Evolutionary conservation across 768 basidiomycete species (phyloP).

Genomic region (Boletus speciosus): DNA sequence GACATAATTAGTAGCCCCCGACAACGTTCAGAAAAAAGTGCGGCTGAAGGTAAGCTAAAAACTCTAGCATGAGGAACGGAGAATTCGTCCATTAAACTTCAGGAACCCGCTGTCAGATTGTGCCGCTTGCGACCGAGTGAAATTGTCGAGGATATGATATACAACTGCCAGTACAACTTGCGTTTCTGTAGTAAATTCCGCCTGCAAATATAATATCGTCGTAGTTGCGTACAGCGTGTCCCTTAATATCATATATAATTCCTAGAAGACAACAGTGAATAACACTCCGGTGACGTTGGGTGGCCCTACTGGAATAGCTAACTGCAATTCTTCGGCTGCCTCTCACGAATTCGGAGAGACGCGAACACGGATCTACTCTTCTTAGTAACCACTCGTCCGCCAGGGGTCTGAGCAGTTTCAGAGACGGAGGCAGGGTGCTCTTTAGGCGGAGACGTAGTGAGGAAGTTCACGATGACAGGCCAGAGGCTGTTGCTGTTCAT

Average conservation of each 20-base stretch:
- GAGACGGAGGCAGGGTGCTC: conserved; percentile 26
- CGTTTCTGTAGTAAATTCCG: not conserved
- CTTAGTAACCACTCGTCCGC: not conserved
- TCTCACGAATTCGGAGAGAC: conserved; percentile 19
- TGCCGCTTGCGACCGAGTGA: not conserved
- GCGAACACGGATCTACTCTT: conserved; percentile 29
- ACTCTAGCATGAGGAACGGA: not conserved
- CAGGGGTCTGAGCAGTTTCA: conserved; percentile 4
- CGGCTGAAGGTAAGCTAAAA: not conserved
- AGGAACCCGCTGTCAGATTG: not conserved
- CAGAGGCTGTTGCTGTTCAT: conserved; percentile 73
- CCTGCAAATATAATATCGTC: not conserved
- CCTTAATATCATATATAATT: not conserved
- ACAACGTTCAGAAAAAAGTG: conserved; percentile 3
- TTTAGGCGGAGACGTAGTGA: conserved; percentile 52
- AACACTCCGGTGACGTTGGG: not conserved
- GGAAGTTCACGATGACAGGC: conserved; percentile 60
- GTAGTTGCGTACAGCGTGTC: not conserved
- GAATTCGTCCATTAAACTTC: not conserved
- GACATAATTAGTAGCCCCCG: not conserved
- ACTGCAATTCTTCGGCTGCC: not conserved
- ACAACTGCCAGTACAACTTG: not conserved
- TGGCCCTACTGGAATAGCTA: conserved; percentile 1
- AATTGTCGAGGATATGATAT: not conserved
- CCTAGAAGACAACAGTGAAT: not conserved